phyloP scores from a whole-genome alignment of 2,329 filamentous ascomycete genomes.

The Sordariomycetes sp. region DNA sequence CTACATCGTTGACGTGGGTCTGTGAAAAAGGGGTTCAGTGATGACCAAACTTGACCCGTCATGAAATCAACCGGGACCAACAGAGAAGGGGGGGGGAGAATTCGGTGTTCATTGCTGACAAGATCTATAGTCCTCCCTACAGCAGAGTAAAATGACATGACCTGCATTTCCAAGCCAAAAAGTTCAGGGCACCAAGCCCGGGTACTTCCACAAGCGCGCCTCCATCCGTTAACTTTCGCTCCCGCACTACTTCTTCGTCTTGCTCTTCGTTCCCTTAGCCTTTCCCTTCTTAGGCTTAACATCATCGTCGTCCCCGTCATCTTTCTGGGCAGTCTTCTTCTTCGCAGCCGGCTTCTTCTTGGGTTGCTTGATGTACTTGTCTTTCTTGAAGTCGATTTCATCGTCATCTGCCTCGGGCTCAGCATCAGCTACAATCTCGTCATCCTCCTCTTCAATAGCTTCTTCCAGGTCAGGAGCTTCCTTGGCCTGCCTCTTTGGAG shows the following conservation, averaged over 20 bases:
- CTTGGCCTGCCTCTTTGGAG: constrained; percentile 60
- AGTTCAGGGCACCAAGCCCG: too few species aligned
- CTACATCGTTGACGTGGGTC: too few species aligned
- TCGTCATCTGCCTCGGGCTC: constrained; percentile 58
- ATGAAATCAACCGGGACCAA: too few species aligned
- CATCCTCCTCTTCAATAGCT: constrained; percentile 86
- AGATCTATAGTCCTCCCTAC: too few species aligned
- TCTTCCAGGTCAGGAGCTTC: constrained; percentile 92
- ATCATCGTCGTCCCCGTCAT: constrained; percentile 40
- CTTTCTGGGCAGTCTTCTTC: constrained; percentile 34
- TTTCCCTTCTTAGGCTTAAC: constrained; percentile 45
- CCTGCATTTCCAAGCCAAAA: too few species aligned
- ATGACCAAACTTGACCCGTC: too few species aligned
- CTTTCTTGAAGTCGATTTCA: constrained; percentile 78
- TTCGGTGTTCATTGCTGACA: too few species aligned
- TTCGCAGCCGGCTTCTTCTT: constrained; percentile 55
- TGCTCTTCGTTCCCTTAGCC: constrained; percentile 35
- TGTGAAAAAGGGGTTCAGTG: too few species aligned
- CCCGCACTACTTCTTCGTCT: constrained; percentile 39
- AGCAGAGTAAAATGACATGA: too few species aligned
- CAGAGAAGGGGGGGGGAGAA: too few species aligned
- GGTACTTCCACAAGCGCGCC: too few species aligned
- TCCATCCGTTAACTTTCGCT: too few species aligned
- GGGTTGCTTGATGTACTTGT: constrained; percentile 91
- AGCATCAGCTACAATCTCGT: constrained; percentile 49